Percentiles rank a stretch among this genome's conserved stretches.
Conservation (phyloP, 2,329 filamentous ascomycete genomes). For the Botrytis elliptica region DNA sequence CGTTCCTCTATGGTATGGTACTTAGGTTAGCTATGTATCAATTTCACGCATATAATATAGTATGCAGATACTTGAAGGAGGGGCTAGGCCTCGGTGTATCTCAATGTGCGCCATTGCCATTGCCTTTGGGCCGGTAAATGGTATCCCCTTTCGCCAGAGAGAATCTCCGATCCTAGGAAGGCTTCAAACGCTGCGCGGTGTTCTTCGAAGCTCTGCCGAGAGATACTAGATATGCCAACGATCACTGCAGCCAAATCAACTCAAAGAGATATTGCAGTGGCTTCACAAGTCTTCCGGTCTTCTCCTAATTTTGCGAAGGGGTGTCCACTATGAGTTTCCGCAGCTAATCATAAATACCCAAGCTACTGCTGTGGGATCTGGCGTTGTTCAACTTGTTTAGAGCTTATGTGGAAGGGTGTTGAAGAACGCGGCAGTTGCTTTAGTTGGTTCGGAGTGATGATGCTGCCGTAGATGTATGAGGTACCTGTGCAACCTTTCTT, state of each 20-base stretch:
- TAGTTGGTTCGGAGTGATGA: background rate
- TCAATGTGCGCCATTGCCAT: background rate
- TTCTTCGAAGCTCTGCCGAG: background rate
- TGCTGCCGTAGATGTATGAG: background rate
- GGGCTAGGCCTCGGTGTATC: background rate
- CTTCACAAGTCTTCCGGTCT: background rate
- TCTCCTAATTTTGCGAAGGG: background rate
- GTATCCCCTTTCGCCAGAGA: background rate
- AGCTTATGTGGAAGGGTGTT: background rate
- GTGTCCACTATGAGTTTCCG: too few species aligned
- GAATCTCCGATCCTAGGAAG: background rate
- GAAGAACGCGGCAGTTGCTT: background rate
- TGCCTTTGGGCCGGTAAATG: background rate
- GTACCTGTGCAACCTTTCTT: background rate
- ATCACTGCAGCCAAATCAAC: background rate
- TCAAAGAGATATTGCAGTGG: background rate
- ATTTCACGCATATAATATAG: background rate
- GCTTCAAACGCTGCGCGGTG: background rate
- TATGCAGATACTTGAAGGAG: background rate
- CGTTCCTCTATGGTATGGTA: background rate
- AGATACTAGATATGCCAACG: too few species aligned
- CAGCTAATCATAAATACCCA: background rate
- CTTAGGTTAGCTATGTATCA: background rate
- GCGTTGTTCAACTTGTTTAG: background rate
- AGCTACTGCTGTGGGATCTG: background rate